A percentile compares a stretch with the other conserved stretches of the same genome.
phyloP scores from a whole-genome alignment of 805 yeast genomes.

The Wickerhamomyces strasburgensis region DNA sequence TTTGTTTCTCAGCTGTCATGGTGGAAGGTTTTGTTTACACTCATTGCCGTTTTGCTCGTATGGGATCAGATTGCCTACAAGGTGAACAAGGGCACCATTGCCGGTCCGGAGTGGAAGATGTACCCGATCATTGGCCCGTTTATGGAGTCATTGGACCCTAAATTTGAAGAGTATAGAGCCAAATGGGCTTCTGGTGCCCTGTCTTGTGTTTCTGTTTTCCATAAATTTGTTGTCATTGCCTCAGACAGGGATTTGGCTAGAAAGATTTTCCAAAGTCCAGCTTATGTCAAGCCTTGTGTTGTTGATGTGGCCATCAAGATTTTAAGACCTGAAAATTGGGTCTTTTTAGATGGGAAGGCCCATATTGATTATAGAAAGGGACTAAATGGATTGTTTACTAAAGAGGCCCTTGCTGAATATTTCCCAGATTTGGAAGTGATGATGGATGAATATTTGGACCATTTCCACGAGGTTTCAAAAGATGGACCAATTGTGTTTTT shows the following conservation, averaged over 20 bases:
- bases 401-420: conserved; percentile 75
- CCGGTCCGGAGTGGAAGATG: conserved; percentile 81
- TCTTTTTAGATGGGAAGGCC: conserved; percentile 91
- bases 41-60: conserved; percentile 43
- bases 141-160: conserved; percentile 89
- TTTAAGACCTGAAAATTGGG: conserved; percentile 96
- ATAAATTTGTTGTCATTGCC: conserved; percentile 94
- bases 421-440: conserved; percentile 79
- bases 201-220: conserved; percentile 96
- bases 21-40: conserved; percentile 46
- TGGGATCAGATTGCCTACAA: conserved; percentile 81
- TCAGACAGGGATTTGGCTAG: conserved; percentile 83
- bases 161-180: conserved; percentile 85
- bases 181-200: conserved; percentile 95
- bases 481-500: conserved; percentile 73
- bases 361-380: conserved; percentile 91
- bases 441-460: conserved; percentile 76
- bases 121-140: conserved; percentile 98
- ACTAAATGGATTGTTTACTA: conserved; percentile 83
- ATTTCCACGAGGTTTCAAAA: conserved; percentile 52
- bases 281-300: conserved; percentile 92
- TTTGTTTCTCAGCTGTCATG: conserved; percentile 35
- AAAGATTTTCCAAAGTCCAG: conserved; percentile 78
- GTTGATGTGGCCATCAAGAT: conserved; percentile 96
- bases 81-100: conserved; percentile 77